A percentile compares a stretch with the other conserved stretches of the same genome.
Conservation (phyloP, 1,139 yeast genomes). For the Saccharomycopsis hybrid region DNA sequence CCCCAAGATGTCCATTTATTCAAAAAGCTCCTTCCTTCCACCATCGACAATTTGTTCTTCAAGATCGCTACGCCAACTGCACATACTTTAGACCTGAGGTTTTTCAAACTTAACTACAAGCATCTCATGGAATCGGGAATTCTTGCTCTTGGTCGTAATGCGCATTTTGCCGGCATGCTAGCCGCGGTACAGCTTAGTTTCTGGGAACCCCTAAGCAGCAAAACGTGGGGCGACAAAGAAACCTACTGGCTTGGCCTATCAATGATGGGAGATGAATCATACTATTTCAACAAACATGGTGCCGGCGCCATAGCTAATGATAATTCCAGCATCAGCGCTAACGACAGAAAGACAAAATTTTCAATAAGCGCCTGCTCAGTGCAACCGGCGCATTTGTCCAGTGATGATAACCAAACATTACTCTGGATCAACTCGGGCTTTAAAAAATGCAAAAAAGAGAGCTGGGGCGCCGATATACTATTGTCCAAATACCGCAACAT, state of each 20-base stretch:
- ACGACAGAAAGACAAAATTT: constrained; percentile 21
- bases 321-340: constrained; percentile 21
- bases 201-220: constrained; percentile 30
- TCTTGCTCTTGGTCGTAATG: constrained; percentile 35
- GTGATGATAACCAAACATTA: constrained; percentile 32
- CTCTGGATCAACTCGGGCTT: constrained; percentile 54
- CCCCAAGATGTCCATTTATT: constrained; percentile 34
- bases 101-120: constrained; percentile 29
- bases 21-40: constrained; percentile 34
- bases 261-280: constrained; percentile 39
- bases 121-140: constrained; percentile 47
- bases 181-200: constrained; percentile 33
- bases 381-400: constrained; percentile 40
- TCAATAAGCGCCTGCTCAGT: constrained; percentile 35
- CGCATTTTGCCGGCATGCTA: constrained; percentile 36
- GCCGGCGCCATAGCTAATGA: constrained; percentile 40
- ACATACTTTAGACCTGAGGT: constrained; percentile 32
- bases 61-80: constrained; percentile 32
- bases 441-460: constrained; percentile 40
- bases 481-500: constrained; percentile 28
- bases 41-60: constrained; percentile 33
- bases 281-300: constrained; percentile 34
- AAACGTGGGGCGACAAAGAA: constrained; percentile 54
- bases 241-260: constrained; percentile 53
- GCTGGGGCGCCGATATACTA: constrained; percentile 28